Evolutionary conservation across 1,284 basidiomycete genomes (phyloP), one percentile per base, ranked within the genome.

Genomic region (Rhodotorula sp.): DNA sequence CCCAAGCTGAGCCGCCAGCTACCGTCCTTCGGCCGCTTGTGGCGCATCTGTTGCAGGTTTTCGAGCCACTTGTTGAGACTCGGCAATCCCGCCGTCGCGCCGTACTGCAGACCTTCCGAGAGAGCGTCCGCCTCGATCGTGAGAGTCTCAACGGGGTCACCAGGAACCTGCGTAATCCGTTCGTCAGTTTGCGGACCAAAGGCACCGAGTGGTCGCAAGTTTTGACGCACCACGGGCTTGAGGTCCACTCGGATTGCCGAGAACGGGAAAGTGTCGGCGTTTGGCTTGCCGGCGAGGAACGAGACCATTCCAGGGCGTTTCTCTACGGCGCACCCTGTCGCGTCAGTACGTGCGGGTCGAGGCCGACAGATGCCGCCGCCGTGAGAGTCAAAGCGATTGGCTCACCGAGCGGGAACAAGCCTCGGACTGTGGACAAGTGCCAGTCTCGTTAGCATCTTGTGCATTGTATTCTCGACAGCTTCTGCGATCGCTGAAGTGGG

Each of bases 241-340:
- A 75, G 62, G 37, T 67, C 66, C 46, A 75, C 68, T 49, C 67
- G 68, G 64, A 75, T 68, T 30, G 70, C 63, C 12, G 88, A 87
- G 80, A 98, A 90, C 1, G 95, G 95, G 82, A 97, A 98, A 24
- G 91, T 91, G 6, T 84, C 82, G n/a, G 89, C 86, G 79, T 95
- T 95, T 37, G 95, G 95, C 81, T 84, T 83, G 48, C 85, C 85
- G 17, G 85, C 84, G 30, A 83, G 79, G 57, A 77, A 56, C 24
- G 92, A 94, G 67, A 97, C 89, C 73, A 95, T 82, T 6, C 90
- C 91, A 0, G 92, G 91, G 3, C 82, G 84, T 29, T 82, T 82
- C 81, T 97, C 94, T 54, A 26, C 26, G 8, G 6, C 15, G 10
- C 4, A 6, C 12, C 26, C 7, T 2, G 18, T 26, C 26, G 1